Evolutionary conservation across 2,329 filamentous ascomycete species (phyloP).

Genomic region (Neofusicoccum ribis): DNA sequence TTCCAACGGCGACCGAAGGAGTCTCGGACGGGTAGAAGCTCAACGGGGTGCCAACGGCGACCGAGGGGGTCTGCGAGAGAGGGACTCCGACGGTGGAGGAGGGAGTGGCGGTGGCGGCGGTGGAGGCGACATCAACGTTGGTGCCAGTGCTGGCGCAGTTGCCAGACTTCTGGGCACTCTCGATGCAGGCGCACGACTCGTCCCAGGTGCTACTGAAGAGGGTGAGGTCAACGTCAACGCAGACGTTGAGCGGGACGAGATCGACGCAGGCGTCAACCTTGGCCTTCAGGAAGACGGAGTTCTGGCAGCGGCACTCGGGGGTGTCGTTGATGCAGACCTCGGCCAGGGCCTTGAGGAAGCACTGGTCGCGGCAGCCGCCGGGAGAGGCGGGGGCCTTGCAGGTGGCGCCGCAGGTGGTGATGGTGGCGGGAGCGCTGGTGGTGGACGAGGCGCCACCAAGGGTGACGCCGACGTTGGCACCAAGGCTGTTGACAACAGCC

Average conservation of each 20-base stretch:
- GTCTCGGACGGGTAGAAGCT: background rate
- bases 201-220: conserved; percentile 19
- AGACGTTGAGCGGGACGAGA: conserved; percentile 19
- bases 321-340: conserved; percentile 15
- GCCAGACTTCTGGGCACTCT: background rate
- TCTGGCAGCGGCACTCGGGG: conserved; percentile 18
- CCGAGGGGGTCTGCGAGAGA: background rate
- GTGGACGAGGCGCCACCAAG: background rate
- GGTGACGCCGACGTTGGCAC: background rate
- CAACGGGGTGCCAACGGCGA: background rate
- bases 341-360: conserved; percentile 19
- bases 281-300: conserved; percentile 18
- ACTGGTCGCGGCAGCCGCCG: conserved; percentile 19
- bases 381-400: conserved; percentile 9
- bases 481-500: background rate
- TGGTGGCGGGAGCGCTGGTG: background rate
- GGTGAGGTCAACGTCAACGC: conserved; percentile 16
- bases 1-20: background rate
- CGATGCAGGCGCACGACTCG: conserved; percentile 16
- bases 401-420: conserved; percentile 10
- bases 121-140: background rate
- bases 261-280: conserved; percentile 16
- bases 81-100: background rate
- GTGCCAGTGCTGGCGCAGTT: background rate
- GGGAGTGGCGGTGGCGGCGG: background rate